These are phyloP conservation scores for Conoideocrella luteorostrata DNA, from an alignment of 2,329 filamentous ascomycete genomes.

Conservation along the genomic window DNA sequence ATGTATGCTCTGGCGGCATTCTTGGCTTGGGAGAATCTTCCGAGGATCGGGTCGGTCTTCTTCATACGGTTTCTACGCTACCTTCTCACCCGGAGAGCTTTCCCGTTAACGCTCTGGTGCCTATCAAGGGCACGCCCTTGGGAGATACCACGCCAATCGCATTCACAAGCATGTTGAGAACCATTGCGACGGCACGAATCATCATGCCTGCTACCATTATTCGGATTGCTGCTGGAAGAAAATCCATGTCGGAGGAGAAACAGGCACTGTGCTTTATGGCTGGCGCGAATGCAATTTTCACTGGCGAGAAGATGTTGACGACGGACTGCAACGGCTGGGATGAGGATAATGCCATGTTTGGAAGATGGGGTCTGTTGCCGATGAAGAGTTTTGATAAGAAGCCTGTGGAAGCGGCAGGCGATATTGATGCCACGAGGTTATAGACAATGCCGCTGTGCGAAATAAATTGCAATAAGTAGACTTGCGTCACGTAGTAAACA, in stretches of 20 bases:
- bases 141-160: slow-evolving; percentile 66
- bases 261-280: slow-evolving; percentile 86
- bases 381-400: slow-evolving; percentile 54
- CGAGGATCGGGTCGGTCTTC: slow-evolving; percentile 72
- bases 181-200: slow-evolving; percentile 75
- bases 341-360: slow-evolving; percentile 78
- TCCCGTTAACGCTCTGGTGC: slow-evolving; percentile 84
- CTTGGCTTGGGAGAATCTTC: slow-evolving; percentile 75
- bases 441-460: not conserved
- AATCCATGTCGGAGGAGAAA: slow-evolving; percentile 80
- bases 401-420: slow-evolving; percentile 17
- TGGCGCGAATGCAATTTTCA: slow-evolving; percentile 91
- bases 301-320: slow-evolving; percentile 91
- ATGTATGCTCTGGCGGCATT: slow-evolving; percentile 86
- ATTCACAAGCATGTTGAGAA: slow-evolving; percentile 74
- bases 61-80: slow-evolving; percentile 76
- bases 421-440: slow-evolving; percentile 5
- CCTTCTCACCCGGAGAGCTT: slow-evolving; percentile 83
- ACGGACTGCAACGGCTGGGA: slow-evolving; percentile 90
- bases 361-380: slow-evolving; percentile 71
- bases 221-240: slow-evolving; percentile 76
- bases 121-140: slow-evolving; percentile 83
- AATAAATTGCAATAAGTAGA: too few species aligned
- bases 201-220: slow-evolving; percentile 83
- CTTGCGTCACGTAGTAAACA: too few species aligned